phyloP scores from a whole-genome alignment of 2,329 filamentous ascomycete species.

The Fusarium decemcellulare region DNA sequence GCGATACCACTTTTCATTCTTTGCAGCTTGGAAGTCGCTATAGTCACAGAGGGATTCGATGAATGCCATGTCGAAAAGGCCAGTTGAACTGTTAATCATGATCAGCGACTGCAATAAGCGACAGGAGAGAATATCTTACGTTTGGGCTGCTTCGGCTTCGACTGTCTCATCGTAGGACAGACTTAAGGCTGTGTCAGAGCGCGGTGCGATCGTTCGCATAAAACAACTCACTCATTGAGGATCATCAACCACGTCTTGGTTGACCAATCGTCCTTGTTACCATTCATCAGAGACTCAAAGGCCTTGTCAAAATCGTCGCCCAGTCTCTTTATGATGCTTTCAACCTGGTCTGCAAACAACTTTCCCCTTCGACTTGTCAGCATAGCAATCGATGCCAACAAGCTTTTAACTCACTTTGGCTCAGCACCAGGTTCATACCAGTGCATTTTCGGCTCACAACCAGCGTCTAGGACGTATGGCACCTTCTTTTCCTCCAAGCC shows the following conservation, averaged over 20 bases:
- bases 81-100: slow-evolving; percentile 13
- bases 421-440: slow-evolving; percentile 9
- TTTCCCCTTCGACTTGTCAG: not conserved
- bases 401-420: not conserved
- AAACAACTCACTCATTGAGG: not conserved
- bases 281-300: slow-evolving; percentile 1
- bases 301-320: slow-evolving; percentile 2
- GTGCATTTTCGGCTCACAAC: slow-evolving; percentile 13
- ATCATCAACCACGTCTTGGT: slow-evolving; percentile 29
- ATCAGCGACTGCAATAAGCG: fast-evolving
- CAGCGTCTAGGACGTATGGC: slow-evolving; percentile 3
- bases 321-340: not conserved
- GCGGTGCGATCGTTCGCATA: too few species aligned
- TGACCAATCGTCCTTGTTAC: slow-evolving; percentile 11
- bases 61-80: slow-evolving; percentile 27
- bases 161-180: slow-evolving; percentile 16
- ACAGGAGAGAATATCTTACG: not conserved
- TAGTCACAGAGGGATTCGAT: slow-evolving; percentile 29
- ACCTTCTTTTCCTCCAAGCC: not conserved
- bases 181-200: not conserved
- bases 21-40: slow-evolving; percentile 25
- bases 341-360: not conserved
- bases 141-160: slow-evolving; percentile 9
- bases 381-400: fast-evolving
- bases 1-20: slow-evolving; percentile 13